A percentile compares a stretch with the other conserved stretches of the same genome.
phyloP scores from a whole-genome alignment of 495 filamentous ascomycete genomes.

The Penicillium crystallinum region DNA sequence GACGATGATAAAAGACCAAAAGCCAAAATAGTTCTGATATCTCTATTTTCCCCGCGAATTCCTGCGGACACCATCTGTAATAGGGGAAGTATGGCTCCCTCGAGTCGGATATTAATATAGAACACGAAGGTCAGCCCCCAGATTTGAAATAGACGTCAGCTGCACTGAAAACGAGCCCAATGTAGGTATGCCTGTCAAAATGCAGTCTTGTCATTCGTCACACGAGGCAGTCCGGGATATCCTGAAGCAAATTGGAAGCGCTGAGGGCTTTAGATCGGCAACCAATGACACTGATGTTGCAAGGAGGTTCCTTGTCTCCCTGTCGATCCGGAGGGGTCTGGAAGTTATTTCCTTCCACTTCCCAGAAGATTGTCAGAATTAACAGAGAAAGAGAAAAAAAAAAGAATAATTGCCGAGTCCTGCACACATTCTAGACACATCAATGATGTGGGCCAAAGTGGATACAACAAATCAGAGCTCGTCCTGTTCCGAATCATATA shows the following conservation, averaged over 20 bases:
- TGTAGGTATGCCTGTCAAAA: slow-evolving; percentile 9
- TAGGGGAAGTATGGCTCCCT: slow-evolving; percentile 10
- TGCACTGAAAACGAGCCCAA: slow-evolving; percentile 7
- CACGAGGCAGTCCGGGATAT: slow-evolving; percentile 13
- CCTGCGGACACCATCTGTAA: slow-evolving; percentile 8
- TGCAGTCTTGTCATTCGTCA: slow-evolving; percentile 21
- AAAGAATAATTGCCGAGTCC: background rate
- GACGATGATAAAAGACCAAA: background rate
- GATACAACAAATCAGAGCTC: slow-evolving; percentile 13
- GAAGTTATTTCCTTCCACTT: slow-evolving; percentile 2
- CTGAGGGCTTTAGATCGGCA: slow-evolving; percentile 24
- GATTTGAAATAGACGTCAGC: slow-evolving; percentile 6
- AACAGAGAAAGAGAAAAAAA: background rate
- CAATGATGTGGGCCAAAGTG: slow-evolving; percentile 16
- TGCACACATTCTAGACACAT: background rate
- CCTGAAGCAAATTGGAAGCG: slow-evolving; percentile 29
- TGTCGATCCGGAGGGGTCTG: slow-evolving; percentile 13
- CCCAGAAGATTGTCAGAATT: too few species aligned
- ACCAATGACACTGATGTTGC: slow-evolving; percentile 16
- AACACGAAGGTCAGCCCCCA: slow-evolving; percentile 15
- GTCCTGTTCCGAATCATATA: slow-evolving; percentile 13
- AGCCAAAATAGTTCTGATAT: slow-evolving; percentile 13
- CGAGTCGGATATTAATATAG: slow-evolving; percentile 3
- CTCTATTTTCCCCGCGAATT: slow-evolving; percentile 21
- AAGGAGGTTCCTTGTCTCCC: slow-evolving; percentile 19